A percentile compares a stretch with the other conserved stretches of the same genome.
phyloP scores from a whole-genome alignment of 2,329 filamentous ascomycete species.

The Penicillium psychrosexuale region DNA sequence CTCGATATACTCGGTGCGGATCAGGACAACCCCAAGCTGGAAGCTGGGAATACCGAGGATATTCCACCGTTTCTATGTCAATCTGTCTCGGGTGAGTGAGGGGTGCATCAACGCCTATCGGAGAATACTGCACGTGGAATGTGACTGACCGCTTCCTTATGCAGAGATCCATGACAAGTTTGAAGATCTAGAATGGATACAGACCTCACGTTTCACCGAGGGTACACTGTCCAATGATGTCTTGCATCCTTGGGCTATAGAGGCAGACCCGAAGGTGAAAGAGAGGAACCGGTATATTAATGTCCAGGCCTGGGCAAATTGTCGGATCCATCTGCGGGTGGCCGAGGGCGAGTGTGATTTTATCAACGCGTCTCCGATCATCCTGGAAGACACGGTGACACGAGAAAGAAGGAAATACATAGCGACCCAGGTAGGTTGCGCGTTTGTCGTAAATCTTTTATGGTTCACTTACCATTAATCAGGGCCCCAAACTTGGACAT shows the following conservation, averaged over 20 bases:
- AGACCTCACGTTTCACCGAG: constrained; percentile 54
- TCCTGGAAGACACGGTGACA: constrained; percentile 52
- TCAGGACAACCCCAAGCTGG: constrained; percentile 29
- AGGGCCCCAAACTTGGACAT: constrained; percentile 75
- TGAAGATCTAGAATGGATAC: constrained; percentile 59
- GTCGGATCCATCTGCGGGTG: constrained; percentile 76
- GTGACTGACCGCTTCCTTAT: constrained; percentile 14
- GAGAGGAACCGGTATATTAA: constrained; percentile 81
- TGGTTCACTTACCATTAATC: constrained; percentile 5
- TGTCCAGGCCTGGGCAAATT: constrained; percentile 84
- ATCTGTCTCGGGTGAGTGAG: constrained; percentile 37
- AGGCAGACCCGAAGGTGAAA: constrained; percentile 55
- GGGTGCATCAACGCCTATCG: constrained; percentile 18
- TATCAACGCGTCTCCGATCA: constrained; percentile 76
- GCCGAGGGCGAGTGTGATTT: constrained; percentile 71
- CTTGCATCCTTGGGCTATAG: constrained; percentile 57
- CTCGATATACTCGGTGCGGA: constrained; percentile 27
- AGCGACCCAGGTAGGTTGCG: constrained; percentile 67
- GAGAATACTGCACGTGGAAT: constrained; percentile 21
- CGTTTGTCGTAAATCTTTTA: neutral
- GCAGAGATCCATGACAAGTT: constrained; percentile 60
- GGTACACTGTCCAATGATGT: constrained; percentile 46
- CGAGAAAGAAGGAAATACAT: constrained; percentile 64
- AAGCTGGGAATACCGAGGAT: constrained; percentile 29
- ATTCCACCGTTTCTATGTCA: constrained; percentile 41